Percentiles rank a stretch among this genome's conserved stretches.
phyloP scores from a whole-genome alignment of 495 filamentous ascomycete species.

The Letharia lupina region DNA sequence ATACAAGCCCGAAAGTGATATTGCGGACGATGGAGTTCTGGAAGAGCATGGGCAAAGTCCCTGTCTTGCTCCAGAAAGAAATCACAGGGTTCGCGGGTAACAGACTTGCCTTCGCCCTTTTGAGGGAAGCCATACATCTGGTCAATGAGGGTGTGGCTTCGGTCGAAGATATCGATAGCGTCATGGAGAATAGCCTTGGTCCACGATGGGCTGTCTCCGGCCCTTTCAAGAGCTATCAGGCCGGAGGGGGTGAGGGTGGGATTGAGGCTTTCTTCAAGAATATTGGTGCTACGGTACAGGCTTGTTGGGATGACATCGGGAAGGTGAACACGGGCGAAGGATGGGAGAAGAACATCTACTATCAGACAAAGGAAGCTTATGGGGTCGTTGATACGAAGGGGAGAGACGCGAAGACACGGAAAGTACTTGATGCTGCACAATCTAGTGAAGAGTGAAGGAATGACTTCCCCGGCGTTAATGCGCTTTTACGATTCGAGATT shows the following conservation, averaged over 20 bases:
- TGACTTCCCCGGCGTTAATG: not conserved
- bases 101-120: conserved; percentile 41
- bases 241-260: conserved; percentile 48
- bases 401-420: conserved; percentile 11
- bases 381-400: conserved; percentile 12
- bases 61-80: conserved; percentile 48
- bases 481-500: not conserved
- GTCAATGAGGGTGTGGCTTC: conserved; percentile 41
- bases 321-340: conserved; percentile 34
- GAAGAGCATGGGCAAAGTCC: conserved; percentile 36
- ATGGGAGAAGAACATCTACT: conserved; percentile 28
- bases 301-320: conserved; percentile 45
- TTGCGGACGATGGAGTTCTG: conserved; percentile 44
- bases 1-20: conserved; percentile 34
- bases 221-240: conserved; percentile 53
- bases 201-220: conserved; percentile 50
- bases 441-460: not conserved
- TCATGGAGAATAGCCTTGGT: conserved; percentile 44
- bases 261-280: conserved; percentile 49
- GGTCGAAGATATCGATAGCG: conserved; percentile 39
- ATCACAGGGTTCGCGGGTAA: conserved; percentile 46
- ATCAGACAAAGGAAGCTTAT: conserved; percentile 24
- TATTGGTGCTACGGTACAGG: conserved; percentile 47
- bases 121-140: conserved; percentile 40
- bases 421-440: conserved; percentile 8